Evolutionary conservation across 2,329 filamentous ascomycete genomes (phyloP).

Genomic region (Nemania diffusa): DNA sequence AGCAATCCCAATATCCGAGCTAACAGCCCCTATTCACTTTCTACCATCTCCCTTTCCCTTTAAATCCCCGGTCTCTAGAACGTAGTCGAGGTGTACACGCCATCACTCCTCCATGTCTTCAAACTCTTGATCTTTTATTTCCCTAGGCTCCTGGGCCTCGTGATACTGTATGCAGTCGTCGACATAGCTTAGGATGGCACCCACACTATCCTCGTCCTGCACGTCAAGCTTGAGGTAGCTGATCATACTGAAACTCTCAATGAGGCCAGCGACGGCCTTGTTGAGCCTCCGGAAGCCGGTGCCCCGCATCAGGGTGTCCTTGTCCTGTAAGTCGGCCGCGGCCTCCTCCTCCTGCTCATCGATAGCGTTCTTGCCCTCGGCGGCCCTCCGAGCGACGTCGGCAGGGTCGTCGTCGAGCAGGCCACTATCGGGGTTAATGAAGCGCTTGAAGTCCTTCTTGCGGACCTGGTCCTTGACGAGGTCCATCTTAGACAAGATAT

Average conservation of each 20-base stretch:
- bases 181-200: constrained; percentile 67
- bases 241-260: constrained; percentile 98
- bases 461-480: constrained; percentile 89
- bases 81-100: neutral
- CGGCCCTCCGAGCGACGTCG: constrained; percentile 58
- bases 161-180: constrained; percentile 60
- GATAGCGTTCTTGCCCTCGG: constrained; percentile 38
- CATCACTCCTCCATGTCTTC: constrained; percentile 40
- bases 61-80: neutral
- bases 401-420: constrained; percentile 83
- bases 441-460: constrained; percentile 88
- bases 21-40: neutral
- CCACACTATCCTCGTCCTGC: constrained; percentile 91
- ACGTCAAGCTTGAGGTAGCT: constrained; percentile 91
- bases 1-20: constrained; percentile 2
- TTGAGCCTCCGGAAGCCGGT: constrained; percentile 85
- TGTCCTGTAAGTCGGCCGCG: constrained; percentile 69
- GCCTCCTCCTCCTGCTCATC: constrained; percentile 58
- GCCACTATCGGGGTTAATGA: constrained; percentile 85
- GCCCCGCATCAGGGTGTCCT: constrained; percentile 79
- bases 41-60: neutral
- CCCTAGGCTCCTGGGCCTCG: constrained; percentile 50
- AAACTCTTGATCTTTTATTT: constrained; percentile 50
- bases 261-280: constrained; percentile 86
- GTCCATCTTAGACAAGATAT: constrained; percentile 98